Base-by-base conservation (phyloP, 768 basidiomycete genomes). In the Pleurotus ostreatus region DNA sequence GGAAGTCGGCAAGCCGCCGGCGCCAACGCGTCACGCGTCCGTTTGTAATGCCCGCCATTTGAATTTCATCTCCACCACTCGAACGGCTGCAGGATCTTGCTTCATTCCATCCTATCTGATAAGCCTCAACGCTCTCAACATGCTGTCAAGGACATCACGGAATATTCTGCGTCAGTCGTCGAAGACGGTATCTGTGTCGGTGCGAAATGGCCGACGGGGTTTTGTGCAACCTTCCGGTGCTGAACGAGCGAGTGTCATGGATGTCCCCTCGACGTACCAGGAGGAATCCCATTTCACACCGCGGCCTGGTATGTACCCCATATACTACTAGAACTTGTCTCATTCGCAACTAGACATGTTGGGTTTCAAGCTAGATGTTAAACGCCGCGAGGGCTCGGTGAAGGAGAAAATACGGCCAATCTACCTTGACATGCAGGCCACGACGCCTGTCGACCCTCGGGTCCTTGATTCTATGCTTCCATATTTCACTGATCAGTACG, bases 401-500 rank as follows among this genome's bases (percentile, higher is more conserved):
- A 74, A 77, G 48, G 80, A 80, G 55, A 88, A 87, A 71, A 78
- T 79, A 25, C 82, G 94, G 26, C 94, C 97, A 15, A 98, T 99
- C 61, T 99, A 99, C 71, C 84, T 99, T 47, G 97, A 99, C 71
- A 90, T 96, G 91, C 95, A 97, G 83, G 97, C 97, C 4, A 99
- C 97, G 2, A 98, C 97, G 22, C 97, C 97, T 16, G 85, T 97
- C 55, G 97, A 99, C 69, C 97, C 97, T 25, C 85, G 97, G 57
- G 97, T 98, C 4, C 78, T 98, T 56, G 97, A 98, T 71, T 86
- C 89, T 15, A 99, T 98, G 96, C 77, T 99, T 22, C 97, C 97
- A 0, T 98, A 83, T 71, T 74, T 95, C 61, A 96, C 94, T 4
- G 92, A 98, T 68, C 92, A 93, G 68, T 98, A 89, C 66, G 97